Evolutionary conservation across 2,329 filamentous ascomycete species (phyloP), one percentile per base, ranked within the genome.

Genomic region (Aspergillus versicolor): DNA sequence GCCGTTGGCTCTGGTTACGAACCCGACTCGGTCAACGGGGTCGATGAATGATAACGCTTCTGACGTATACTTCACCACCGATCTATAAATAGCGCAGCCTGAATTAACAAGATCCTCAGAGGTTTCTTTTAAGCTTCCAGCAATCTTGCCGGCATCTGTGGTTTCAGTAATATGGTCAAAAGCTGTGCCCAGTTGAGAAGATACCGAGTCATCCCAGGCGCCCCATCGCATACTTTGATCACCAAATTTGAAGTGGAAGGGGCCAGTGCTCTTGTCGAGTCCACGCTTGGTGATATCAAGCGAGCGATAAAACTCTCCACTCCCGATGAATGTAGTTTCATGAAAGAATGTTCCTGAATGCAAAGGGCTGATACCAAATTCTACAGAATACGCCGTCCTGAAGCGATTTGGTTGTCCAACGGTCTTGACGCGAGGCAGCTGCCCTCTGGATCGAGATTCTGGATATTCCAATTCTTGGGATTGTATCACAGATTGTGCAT

Each of bases 281-380:
- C 82, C 68, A 41, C 79, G 71, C 6, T 67, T 62, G 19, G 54
- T 49, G 11, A 81, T 17, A 11, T 70, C 60, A 5, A 86, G 61
- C 37, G 78, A 78, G 37, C 73, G 75, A 15, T 70, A 66, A 46
- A 87, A 78, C 24, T 82, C 79, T 3, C 82, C 82, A 61, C 82
- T 83, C 27, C 84, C 84, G 56, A 87, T 74, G 58, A 87, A 83
- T 4, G 83, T 85, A 45, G 73, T 76, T 43, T 78, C 70, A 59
- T 83, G 81, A 60, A 86, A 86, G 63, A 79, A 84, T 0, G 81
- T 84, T 1, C 80, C 83, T 6, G 74, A 59, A 8, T 71, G 72
- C 7, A 87, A 67, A 22, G 81, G 79, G 5, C 66, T 66, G 8
- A 84, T 69, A 51, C 82, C 81, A 57, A 86, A 86, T 59, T 81